Base-by-base conservation (phyloP, 768 basidiomycete genomes). In the Suillus bovinus region DNA sequence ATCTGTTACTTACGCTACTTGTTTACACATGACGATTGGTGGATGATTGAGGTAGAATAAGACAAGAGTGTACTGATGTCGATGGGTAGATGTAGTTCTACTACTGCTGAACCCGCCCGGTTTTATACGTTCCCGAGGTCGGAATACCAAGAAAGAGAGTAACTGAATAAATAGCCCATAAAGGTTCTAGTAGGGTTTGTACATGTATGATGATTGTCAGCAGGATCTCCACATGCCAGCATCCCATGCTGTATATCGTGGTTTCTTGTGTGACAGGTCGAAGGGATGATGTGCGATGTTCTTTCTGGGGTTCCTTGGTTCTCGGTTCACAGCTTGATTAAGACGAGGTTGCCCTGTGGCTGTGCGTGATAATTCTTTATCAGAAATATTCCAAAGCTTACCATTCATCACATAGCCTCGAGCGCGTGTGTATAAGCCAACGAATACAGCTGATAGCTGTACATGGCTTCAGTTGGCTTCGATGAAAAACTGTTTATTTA, bases 1-100 rank as follows among this genome's bases (percentile, higher is more conserved):
- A 38, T 29, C 24, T 58, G 42, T 27, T 60, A 83, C 89, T 69
- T 77, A 91, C 90, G 90, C 87, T 74, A 91, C 80, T 75, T 85
- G 85, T 79, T 79, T 84, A 73, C 90, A 92, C 90, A 92, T 92
- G 61, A 49, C 70, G 44, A 17, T 8, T 31, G 42, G 4, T 29
- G 33, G 31, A 50, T 61, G 24, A 36, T 44, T 61, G 47, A 31
- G 44, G 31, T 36, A 54, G 24, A 58, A 58, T 5, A 22, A 64
- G 59, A 58, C 20, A 27, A 34, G 17, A 34, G 13, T 46, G 31
- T 56, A 61, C 17, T n/a, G 41, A 49, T 52, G 64, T 58, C 55
- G 55, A 39, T 31, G 53, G 62, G 64, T 41, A 62, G 64, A 60
- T 67, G 52, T 46, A 39, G 60, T n/a, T 39, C 17, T 34, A 14